Conservation (phyloP, 2,329 filamentous ascomycete genomes). For the Aspergillus candidus region DNA sequence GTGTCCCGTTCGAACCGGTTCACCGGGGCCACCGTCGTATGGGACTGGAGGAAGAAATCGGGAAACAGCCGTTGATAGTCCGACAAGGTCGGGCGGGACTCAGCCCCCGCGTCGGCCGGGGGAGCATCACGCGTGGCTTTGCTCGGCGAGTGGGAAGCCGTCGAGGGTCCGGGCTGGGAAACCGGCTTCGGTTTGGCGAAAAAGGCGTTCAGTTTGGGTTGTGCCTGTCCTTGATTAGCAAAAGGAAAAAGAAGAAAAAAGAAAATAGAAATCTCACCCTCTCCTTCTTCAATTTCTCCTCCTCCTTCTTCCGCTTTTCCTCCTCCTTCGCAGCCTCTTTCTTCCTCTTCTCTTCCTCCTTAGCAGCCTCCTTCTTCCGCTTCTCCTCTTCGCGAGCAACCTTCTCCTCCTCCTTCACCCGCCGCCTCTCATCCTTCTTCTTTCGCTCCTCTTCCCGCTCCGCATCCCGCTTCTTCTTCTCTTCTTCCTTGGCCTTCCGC, state of each 20-base stretch:
- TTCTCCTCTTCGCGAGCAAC: slow-evolving; percentile 39
- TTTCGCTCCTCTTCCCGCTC: slow-evolving; percentile 42
- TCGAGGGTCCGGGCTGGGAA: slow-evolving; percentile 16
- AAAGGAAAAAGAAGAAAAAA: slow-evolving; percentile 1
- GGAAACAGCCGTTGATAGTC: slow-evolving; percentile 68
- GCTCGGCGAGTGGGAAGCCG: slow-evolving; percentile 25
- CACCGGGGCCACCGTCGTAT: slow-evolving; percentile 62
- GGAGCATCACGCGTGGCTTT: slow-evolving; percentile 12
- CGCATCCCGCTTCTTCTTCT: slow-evolving; percentile 41
- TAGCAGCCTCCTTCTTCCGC: slow-evolving; percentile 34
- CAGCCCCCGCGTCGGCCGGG: slow-evolving; percentile 12
- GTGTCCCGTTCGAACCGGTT: slow-evolving; percentile 54
- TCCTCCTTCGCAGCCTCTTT: slow-evolving; percentile 43
- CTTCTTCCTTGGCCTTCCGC: slow-evolving; percentile 40
- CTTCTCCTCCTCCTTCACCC: slow-evolving; percentile 37
- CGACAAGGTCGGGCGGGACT: slow-evolving; percentile 31
- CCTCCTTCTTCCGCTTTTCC: slow-evolving; percentile 29
- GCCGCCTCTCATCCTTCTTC: slow-evolving; percentile 41
- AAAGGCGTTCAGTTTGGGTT: slow-evolving; percentile 48
- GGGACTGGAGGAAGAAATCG: slow-evolving; percentile 70
- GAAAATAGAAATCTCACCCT: slow-evolving; percentile 30
- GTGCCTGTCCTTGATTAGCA: slow-evolving; percentile 34
- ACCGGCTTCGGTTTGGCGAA: slow-evolving; percentile 39
- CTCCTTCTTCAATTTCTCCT: slow-evolving; percentile 33
- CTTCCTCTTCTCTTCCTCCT: slow-evolving; percentile 42